phyloP scores from a whole-genome alignment of 2,329 filamentous ascomycete species.

The Pseudocercospora macadamiae region DNA sequence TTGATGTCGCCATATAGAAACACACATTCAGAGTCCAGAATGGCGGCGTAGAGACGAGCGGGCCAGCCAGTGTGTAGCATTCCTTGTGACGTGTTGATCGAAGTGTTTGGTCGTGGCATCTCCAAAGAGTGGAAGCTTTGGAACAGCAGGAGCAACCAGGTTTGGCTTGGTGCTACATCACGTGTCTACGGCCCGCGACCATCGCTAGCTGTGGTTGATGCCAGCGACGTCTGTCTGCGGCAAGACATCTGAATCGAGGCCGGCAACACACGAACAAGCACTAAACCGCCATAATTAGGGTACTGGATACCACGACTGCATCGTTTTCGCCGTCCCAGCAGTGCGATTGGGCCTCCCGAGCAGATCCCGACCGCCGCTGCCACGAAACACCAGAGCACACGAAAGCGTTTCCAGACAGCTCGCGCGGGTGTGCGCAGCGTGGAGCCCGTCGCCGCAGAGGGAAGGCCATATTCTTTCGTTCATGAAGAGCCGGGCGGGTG shows the following conservation, averaged over 20 bases:
- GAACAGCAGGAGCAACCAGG: no score
- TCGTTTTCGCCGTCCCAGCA: slow-evolving; percentile 7
- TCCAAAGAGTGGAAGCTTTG: not conserved
- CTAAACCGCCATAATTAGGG: slow-evolving; percentile 4
- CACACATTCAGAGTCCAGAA: not conserved
- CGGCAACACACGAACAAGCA: not conserved
- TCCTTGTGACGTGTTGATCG: not conserved
- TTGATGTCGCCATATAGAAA: not conserved
- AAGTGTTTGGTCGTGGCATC: not conserved
- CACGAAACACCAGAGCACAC: slow-evolving; percentile 1
- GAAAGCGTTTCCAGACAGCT: not conserved
- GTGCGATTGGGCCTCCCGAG: not conserved
- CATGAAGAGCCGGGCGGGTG: slow-evolving; percentile 40
- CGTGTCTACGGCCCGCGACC: not conserved
- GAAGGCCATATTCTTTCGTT: slow-evolving; percentile 31
- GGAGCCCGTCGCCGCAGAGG: not conserved
- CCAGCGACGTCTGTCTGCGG: not conserved
- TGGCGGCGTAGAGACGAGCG: not conserved
- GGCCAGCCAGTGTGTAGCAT: not conserved
- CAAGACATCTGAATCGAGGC: slow-evolving; percentile 2
- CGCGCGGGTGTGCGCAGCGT: not conserved
- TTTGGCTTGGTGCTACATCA: no score
- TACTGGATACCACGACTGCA: slow-evolving; percentile 10
- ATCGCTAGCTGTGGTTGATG: not conserved
- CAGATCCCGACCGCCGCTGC: slow-evolving; percentile 9